A percentile compares a stretch with the other conserved stretches of the same genome.
These are phyloP conservation scores for Axilococcus clingmanii DNA, from an alignment of 139 green algal genomes.

Conservation along the genomic window DNA sequence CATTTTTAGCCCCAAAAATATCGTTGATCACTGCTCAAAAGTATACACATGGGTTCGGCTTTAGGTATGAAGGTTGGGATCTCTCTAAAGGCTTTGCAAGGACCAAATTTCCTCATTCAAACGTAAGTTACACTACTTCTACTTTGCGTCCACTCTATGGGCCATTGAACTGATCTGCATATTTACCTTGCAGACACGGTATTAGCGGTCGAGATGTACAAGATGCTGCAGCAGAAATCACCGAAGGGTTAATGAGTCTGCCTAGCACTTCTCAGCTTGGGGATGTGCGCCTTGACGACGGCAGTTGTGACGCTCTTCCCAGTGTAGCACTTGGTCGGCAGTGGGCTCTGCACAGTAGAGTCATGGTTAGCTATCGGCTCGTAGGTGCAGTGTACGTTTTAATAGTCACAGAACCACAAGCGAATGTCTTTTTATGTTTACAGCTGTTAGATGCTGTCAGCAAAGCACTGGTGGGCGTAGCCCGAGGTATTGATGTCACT, in stretches of 20 bases:
- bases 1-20: no score
- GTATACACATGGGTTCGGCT: no score
- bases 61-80: background rate
- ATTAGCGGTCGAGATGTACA: slow-evolving; percentile 10
- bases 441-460: slow-evolving; percentile 24
- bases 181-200: slow-evolving; percentile 14
- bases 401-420: slow-evolving; percentile 13
- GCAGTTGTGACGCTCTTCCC: slow-evolving; percentile 30
- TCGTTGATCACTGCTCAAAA: no score
- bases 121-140: slow-evolving; percentile 19
- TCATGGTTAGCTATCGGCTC: slow-evolving; percentile 34
- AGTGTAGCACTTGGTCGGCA: slow-evolving; percentile 25
- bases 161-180: background rate
- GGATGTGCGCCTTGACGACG: slow-evolving; percentile 4
- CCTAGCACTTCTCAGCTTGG: background rate
- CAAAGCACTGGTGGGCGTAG: slow-evolving; percentile 19
- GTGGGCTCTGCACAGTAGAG: slow-evolving; percentile 14
- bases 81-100: slow-evolving; percentile 1
- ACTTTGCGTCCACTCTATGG: no score
- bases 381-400: slow-evolving; percentile 31
- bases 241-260: slow-evolving; percentile 1
- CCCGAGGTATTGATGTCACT: slow-evolving; percentile 30
- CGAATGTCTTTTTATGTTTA: slow-evolving; percentile 31
- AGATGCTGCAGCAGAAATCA: slow-evolving; percentile 25
- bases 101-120: slow-evolving; percentile 32